These are phyloP conservation scores for Hypoxylon sp. DNA, from an alignment of 2,329 filamentous ascomycete species.

Conservation along the genomic window DNA sequence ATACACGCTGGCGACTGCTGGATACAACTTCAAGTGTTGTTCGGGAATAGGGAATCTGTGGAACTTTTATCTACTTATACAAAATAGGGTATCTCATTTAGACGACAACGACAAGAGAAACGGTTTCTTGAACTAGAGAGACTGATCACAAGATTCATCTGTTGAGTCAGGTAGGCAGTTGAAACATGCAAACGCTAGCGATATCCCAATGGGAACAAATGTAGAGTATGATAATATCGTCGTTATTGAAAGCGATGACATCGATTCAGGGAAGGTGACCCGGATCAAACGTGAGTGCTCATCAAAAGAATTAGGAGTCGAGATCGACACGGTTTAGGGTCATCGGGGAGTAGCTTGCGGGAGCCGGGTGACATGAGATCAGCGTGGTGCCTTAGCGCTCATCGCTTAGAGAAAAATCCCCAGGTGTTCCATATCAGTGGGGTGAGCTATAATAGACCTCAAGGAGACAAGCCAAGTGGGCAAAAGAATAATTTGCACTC, in stretches of 20 bases:
- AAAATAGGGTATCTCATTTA: background rate
- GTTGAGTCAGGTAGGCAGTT: slow-evolving; percentile 1
- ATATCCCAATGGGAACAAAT: slow-evolving; percentile 8
- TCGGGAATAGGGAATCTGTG: slow-evolving; percentile 7
- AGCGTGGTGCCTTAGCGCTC: slow-evolving; percentile 47
- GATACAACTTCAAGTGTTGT: background rate
- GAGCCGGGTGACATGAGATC: slow-evolving; percentile 46
- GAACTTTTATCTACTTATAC: background rate
- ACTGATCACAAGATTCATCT: slow-evolving; percentile 7
- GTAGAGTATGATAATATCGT: slow-evolving; percentile 20
- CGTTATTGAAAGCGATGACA: slow-evolving; percentile 36
- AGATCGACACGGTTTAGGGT: slow-evolving; percentile 36
- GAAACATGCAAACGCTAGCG: background rate
- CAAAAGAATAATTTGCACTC: slow-evolving; percentile 26
- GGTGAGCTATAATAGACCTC: slow-evolving; percentile 33
- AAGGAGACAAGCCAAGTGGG: slow-evolving; percentile 20
- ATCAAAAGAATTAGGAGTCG: slow-evolving; percentile 41
- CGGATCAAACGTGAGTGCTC: slow-evolving; percentile 35
- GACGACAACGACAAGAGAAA: background rate
- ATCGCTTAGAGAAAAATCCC: slow-evolving; percentile 47
- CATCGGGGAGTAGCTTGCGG: slow-evolving; percentile 41
- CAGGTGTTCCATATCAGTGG: slow-evolving; percentile 41
- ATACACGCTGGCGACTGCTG: background rate
- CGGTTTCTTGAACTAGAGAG: background rate
- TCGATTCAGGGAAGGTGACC: slow-evolving; percentile 37